phyloP scores from a whole-genome alignment of 306 rosid genomes.

The Casuarina glauca region DNA sequence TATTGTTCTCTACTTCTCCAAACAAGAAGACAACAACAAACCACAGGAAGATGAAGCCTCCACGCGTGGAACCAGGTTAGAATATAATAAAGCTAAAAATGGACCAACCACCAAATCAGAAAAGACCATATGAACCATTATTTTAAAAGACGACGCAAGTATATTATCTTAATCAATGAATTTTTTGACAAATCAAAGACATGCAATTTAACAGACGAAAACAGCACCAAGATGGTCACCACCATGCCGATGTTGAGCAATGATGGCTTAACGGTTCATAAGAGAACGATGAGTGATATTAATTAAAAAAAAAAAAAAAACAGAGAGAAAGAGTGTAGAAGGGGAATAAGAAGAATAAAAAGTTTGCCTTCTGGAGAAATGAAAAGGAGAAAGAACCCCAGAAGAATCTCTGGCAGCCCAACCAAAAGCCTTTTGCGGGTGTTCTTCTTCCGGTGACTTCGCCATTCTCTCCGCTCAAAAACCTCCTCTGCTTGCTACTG shows the following conservation, averaged over 20 bases:
- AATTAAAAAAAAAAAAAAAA: neutral
- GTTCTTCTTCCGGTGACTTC: slow-evolving; percentile 23
- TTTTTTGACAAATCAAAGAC: neutral
- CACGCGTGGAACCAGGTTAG: neutral
- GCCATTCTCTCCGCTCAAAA: slow-evolving; percentile 28
- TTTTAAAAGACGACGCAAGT: neutral
- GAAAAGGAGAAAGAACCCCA: slow-evolving; percentile 50
- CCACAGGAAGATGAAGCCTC: neutral
- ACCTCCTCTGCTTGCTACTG: no score
- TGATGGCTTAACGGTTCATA: neutral
- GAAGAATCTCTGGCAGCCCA: slow-evolving; percentile 53
- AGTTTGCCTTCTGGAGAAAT: slow-evolving; percentile 46
- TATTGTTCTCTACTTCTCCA: neutral
- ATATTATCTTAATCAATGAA: neutral
- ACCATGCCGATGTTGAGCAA: neutral
- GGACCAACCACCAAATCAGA: neutral
- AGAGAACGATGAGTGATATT: neutral
- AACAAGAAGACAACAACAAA: neutral
- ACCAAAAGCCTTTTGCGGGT: slow-evolving; percentile 46
- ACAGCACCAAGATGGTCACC: neutral
- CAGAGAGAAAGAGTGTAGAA: neutral
- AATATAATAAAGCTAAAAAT: neutral
- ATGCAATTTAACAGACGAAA: neutral
- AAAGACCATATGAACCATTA: neutral
- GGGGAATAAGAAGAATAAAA: no score